A percentile compares a stretch with the other conserved stretches of the same genome.
Conservation (phyloP, 1,139 yeast species). For the Saccharomyces uvarum region DNA sequence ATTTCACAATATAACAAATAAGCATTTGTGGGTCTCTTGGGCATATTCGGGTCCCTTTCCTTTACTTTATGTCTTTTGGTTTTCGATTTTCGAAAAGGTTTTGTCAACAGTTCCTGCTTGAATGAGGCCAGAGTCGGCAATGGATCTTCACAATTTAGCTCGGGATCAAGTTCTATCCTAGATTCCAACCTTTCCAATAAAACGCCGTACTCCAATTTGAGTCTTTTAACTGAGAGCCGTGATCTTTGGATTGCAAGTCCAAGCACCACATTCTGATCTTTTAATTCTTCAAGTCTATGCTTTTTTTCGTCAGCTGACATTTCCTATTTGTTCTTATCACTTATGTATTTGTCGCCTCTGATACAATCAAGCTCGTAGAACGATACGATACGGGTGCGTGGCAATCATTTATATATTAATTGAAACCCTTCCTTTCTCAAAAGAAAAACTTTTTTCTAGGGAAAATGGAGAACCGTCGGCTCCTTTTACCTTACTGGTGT, state of each 20-base stretch:
- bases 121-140: slow-evolving; percentile 27
- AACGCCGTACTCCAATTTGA: slow-evolving; percentile 74
- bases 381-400: neutral
- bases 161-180: slow-evolving; percentile 35
- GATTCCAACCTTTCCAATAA: slow-evolving; percentile 73
- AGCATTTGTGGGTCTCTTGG: slow-evolving; percentile 86
- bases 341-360: neutral
- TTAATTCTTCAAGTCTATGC: slow-evolving; percentile 64
- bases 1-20: slow-evolving; percentile 79
- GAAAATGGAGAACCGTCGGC: slow-evolving; percentile 1
- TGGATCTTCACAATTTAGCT: slow-evolving; percentile 25
- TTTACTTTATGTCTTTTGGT: slow-evolving; percentile 30
- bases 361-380: neutral
- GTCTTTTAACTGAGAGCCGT: slow-evolving; percentile 65
- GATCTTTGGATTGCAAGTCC: slow-evolving; percentile 75
- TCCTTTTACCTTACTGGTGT: slow-evolving; percentile 1
- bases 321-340: neutral
- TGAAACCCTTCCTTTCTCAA: slow-evolving; percentile 1
- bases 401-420: neutral
- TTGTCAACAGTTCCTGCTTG: slow-evolving; percentile 23
- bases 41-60: slow-evolving; percentile 70
- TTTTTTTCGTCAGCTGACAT: slow-evolving; percentile 48
- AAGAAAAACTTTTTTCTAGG: neutral
- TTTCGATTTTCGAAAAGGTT: slow-evolving; percentile 26
- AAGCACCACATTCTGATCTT: slow-evolving; percentile 70